These are phyloP conservation scores for Candida krabiensis DNA, from an alignment of 805 yeast species.

Conservation along the genomic window DNA sequence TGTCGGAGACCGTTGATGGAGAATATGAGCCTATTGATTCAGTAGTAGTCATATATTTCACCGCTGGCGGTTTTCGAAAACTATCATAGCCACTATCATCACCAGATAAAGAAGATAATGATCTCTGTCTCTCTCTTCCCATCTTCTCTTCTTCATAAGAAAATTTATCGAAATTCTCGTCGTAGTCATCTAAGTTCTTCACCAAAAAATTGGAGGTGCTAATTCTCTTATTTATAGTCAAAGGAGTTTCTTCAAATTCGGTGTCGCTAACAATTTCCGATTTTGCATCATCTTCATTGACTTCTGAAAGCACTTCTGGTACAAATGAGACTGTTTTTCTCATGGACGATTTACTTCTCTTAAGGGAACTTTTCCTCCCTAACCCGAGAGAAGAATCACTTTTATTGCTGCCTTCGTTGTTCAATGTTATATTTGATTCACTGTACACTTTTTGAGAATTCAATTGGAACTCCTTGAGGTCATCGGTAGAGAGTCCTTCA, in stretches of 20 bases:
- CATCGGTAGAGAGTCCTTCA: slow-evolving; percentile 24
- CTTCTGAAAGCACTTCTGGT: slow-evolving; percentile 18
- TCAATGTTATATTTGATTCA: slow-evolving; percentile 13
- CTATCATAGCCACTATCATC: neutral
- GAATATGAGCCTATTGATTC: slow-evolving; percentile 31
- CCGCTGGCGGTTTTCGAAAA: slow-evolving; percentile 13
- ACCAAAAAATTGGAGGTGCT: slow-evolving; percentile 32
- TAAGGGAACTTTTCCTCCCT: slow-evolving; percentile 25
- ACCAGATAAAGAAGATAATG: neutral
- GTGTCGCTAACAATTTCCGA: slow-evolving; percentile 45
- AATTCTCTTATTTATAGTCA: slow-evolving; percentile 27
- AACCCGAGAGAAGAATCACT: slow-evolving; percentile 22
- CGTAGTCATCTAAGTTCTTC: slow-evolving; percentile 33
- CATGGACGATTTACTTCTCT: slow-evolving; percentile 23
- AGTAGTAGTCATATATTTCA: slow-evolving; percentile 17
- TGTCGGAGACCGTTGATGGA: slow-evolving; percentile 22
- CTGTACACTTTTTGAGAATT: slow-evolving; percentile 21
- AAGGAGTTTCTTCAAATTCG: slow-evolving; percentile 29
- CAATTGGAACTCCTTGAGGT: slow-evolving; percentile 24
- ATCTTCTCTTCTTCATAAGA: slow-evolving; percentile 14
- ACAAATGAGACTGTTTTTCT: slow-evolving; percentile 34
- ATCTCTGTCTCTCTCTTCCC: slow-evolving; percentile 1
- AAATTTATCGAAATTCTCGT: slow-evolving; percentile 14
- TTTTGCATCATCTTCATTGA: slow-evolving; percentile 29
- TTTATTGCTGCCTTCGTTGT: slow-evolving; percentile 7